phyloP scores from a whole-genome alignment of 2,329 filamentous ascomycete species.

The Sporothrix euskadiensis region DNA sequence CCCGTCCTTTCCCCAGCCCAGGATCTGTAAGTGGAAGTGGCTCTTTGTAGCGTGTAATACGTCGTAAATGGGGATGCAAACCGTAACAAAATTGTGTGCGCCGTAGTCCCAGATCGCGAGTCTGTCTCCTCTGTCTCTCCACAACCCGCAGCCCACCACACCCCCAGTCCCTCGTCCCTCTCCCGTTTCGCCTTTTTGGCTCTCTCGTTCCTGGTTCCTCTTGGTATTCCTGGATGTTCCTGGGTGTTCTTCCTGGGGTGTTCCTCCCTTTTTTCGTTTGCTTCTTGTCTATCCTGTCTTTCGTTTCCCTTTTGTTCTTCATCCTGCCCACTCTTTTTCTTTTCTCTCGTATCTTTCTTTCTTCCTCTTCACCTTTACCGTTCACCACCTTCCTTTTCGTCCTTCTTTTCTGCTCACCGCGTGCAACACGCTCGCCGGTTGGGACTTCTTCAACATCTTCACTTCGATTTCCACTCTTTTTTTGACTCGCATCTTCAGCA shows the following conservation, averaged over 20 bases:
- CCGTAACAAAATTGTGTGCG: not conserved
- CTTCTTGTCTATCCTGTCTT: not conserved
- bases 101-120: not conserved
- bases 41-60: not conserved
- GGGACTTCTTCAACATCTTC: conserved; percentile 1
- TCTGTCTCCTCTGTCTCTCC: not conserved
- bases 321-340: not conserved
- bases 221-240: not conserved
- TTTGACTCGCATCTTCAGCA: not conserved
- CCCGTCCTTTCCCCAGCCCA: not conserved
- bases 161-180: not conserved
- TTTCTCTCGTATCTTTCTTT: not conserved
- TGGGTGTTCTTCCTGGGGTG: not conserved
- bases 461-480: conserved; percentile 22
- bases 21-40: not conserved
- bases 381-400: not conserved
- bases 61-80: not conserved
- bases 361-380: conserved; percentile 9
- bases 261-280: conserved; percentile 13
- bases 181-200: conserved; percentile 14
- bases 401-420: conserved; percentile 15
- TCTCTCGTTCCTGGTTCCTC: not conserved
- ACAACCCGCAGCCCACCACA: conserved; percentile 6
- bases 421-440: conserved; percentile 19
- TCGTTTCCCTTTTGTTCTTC: conserved; percentile 13